A percentile compares a stretch with the other conserved stretches of the same genome.
These are phyloP conservation scores for Pyrus betulifolia DNA, from an alignment of 306 rosid genomes.

Conservation along the genomic window DNA sequence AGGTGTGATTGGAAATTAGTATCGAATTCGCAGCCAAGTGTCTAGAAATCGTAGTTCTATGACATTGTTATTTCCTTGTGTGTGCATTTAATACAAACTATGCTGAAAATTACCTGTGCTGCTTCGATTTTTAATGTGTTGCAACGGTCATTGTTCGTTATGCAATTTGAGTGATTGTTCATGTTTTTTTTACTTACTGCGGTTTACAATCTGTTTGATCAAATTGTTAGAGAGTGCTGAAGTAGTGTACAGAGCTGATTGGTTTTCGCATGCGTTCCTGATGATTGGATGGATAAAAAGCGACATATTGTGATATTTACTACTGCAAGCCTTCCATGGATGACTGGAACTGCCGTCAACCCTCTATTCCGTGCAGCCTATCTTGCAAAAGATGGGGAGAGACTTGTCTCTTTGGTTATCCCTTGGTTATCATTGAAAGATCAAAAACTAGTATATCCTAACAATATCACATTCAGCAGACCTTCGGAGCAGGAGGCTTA, in stretches of 20 bases:
- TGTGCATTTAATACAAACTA: not conserved
- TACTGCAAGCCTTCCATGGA: conserved; percentile 98
- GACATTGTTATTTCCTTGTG: not conserved
- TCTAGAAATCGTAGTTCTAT: not conserved
- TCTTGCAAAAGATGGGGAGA: conserved; percentile 57
- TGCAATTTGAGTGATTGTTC: not conserved
- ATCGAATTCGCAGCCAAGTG: not conserved
- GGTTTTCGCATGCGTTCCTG: conserved; percentile 14
- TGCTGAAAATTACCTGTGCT: not conserved
- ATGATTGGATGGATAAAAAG: conserved; percentile 54
- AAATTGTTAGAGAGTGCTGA: conserved; percentile 1
- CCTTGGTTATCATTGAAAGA: conserved; percentile 87
- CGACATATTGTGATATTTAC: conserved; percentile 81
- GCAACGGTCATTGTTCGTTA: not conserved
- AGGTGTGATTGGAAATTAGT: not conserved
- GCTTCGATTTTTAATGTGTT: not conserved
- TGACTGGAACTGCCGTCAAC: conserved; percentile 96
- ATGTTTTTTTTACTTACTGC: not conserved
- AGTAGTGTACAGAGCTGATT: not conserved
- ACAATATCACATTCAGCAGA: conserved; percentile 51
- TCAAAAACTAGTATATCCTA: conserved; percentile 73
- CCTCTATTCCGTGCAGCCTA: conserved; percentile 92
- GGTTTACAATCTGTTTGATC: not conserved
- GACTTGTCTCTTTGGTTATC: conserved; percentile 65
- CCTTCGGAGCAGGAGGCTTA: conserved; percentile 66